These are phyloP conservation scores for Colletotrichum horii DNA, from an alignment of 2,329 filamentous ascomycete species.

Conservation along the genomic window DNA sequence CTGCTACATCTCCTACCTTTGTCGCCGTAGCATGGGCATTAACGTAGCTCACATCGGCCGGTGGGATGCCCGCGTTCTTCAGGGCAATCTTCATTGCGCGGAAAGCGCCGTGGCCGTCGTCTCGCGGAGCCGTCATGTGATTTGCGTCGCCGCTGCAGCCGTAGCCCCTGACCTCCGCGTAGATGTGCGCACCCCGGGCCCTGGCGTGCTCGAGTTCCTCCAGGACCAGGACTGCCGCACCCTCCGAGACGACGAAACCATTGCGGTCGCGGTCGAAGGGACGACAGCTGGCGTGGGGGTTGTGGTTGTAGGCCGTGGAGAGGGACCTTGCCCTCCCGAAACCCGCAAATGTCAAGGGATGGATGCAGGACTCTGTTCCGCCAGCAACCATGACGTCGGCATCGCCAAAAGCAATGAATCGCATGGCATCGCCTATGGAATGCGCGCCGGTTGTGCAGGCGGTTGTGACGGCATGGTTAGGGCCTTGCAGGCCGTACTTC, in stretches of 20 bases:
- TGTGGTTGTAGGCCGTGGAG: constrained; percentile 79
- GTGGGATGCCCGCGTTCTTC: constrained; percentile 71
- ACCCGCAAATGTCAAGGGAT: constrained; percentile 89
- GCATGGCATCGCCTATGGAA: constrained; percentile 90
- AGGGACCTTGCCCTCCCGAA: constrained; percentile 89
- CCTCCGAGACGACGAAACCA: constrained; percentile 94
- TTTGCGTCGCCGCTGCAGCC: constrained; percentile 89
- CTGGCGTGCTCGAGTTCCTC: constrained; percentile 92
- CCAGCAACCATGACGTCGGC: constrained; percentile 97
- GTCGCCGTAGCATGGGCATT: constrained; percentile 97
- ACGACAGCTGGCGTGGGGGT: constrained; percentile 74
- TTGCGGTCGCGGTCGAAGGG: constrained; percentile 83
- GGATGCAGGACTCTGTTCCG: constrained; percentile 92
- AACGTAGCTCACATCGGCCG: constrained; percentile 81
- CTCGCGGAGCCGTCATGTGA: constrained; percentile 90
- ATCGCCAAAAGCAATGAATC: constrained; percentile 89
- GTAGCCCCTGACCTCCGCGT: constrained; percentile 89
- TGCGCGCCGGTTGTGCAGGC: constrained; percentile 97
- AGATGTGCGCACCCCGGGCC: constrained; percentile 77
- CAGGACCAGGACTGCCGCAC: constrained; percentile 84
- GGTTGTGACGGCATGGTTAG: constrained; percentile 91
- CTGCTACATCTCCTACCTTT: constrained; percentile 82
- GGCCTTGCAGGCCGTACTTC: constrained; percentile 86
- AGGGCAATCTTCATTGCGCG: constrained; percentile 87
- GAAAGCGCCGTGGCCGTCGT: constrained; percentile 81